These are phyloP conservation scores for Xylaria arbuscula DNA, from an alignment of 2,329 filamentous ascomycete species.

Conservation along the genomic window DNA sequence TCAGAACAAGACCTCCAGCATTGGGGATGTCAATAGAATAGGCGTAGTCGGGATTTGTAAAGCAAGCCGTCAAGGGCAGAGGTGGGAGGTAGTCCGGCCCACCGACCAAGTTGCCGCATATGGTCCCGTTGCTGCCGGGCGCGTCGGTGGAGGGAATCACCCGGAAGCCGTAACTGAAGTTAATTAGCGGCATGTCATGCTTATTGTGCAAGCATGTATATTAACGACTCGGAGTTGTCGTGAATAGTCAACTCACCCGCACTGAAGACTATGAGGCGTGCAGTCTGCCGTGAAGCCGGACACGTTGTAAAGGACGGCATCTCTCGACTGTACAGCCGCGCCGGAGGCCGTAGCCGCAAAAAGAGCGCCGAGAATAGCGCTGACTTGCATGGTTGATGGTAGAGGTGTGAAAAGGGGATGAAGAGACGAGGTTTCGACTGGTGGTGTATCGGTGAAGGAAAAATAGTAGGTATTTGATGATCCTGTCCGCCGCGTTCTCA, in stretches of 20 bases:
- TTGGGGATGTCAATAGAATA: constrained; percentile 29
- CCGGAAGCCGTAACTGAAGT: constrained; percentile 31
- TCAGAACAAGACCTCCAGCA: constrained; percentile 30
- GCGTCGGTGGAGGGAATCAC: constrained; percentile 29
- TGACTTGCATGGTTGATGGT: constrained; percentile 27
- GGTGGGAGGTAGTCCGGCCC: constrained; percentile 34
- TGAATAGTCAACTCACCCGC: constrained; percentile 25
- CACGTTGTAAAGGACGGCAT: constrained; percentile 17
- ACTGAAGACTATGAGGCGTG: constrained; percentile 27
- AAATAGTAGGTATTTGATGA: neutral
- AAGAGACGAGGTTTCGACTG: neutral
- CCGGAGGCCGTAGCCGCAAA: constrained; percentile 30
- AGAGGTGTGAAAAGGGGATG: neutral
- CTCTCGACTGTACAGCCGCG: constrained; percentile 21
- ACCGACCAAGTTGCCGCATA: constrained; percentile 30
- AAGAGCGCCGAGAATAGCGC: constrained; percentile 22
- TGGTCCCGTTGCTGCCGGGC: constrained; percentile 27
- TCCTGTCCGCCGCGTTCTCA: neutral
- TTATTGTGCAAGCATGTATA: neutral
- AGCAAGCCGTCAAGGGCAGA: constrained; percentile 23
- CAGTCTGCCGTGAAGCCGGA: constrained; percentile 28
- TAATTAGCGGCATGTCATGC: constrained; percentile 4
- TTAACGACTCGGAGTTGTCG: neutral
- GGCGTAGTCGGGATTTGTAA: constrained; percentile 16
- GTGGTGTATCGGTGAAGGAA: neutral